These are phyloP conservation scores for Lactarius hengduanensis DNA, from an alignment of 768 basidiomycete genomes.

Conservation along the genomic window DNA sequence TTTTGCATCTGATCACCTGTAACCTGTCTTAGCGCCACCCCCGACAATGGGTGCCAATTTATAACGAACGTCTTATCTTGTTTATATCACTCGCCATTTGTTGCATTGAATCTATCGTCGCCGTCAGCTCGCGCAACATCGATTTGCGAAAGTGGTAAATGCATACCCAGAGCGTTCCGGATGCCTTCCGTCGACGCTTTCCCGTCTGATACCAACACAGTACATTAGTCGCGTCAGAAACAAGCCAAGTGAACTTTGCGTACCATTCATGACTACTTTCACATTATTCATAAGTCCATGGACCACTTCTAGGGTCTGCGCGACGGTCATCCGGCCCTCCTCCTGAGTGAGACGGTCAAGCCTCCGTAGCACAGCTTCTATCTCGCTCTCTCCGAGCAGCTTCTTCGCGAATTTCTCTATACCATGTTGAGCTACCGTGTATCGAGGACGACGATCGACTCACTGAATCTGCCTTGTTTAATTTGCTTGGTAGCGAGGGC, in stretches of 20 bases:
- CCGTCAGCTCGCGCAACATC: background rate
- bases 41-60: too few relatives aligned
- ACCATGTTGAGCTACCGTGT: background rate
- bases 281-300: slow-evolving; percentile 1
- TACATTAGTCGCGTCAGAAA: background rate
- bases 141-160: background rate
- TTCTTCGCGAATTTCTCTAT: slow-evolving; percentile 8
- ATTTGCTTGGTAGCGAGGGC: slow-evolving; percentile 15
- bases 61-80: slow-evolving; percentile 1
- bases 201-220: background rate
- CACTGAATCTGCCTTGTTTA: slow-evolving; percentile 3
- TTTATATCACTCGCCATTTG: background rate
- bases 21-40: background rate
- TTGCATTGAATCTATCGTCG: background rate
- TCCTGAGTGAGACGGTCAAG: slow-evolving; percentile 5
- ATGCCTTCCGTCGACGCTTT: background rate
- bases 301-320: slow-evolving; percentile 7
- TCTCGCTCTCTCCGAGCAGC: slow-evolving; percentile 14
- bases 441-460: background rate
- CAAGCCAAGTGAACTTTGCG: background rate
- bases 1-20: slow-evolving; percentile 3
- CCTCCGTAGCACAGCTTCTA: background rate
- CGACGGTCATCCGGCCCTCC: background rate
- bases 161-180: background rate
- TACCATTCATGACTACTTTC: slow-evolving; percentile 10